A percentile compares a stretch with the other conserved stretches of the same genome.
phyloP scores from a whole-genome alignment of 2,329 filamentous ascomycete species.

The Trichoderma koningiopsis region DNA sequence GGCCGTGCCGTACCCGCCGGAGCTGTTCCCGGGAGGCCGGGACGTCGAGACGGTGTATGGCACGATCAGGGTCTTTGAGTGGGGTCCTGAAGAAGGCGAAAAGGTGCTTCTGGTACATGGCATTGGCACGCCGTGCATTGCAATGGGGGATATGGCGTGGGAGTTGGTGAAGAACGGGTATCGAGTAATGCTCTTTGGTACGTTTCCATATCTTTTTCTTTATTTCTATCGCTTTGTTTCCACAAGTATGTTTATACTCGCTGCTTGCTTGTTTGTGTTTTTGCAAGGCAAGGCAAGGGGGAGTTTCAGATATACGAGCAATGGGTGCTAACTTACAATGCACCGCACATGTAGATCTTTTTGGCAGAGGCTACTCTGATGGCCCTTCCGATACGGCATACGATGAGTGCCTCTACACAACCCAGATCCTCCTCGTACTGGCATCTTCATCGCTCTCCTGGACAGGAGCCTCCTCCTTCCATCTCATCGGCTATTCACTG shows the following conservation, averaged over 20 bases:
- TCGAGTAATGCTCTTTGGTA: conserved; percentile 77
- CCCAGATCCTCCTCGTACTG: conserved; percentile 67
- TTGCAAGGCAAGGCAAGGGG: not conserved
- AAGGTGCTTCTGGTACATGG: conserved; percentile 79
- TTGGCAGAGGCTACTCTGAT: conserved; percentile 77
- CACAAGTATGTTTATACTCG: not conserved
- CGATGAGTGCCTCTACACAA: conserved; percentile 64
- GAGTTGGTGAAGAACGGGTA: conserved; percentile 66
- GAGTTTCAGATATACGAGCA: not conserved
- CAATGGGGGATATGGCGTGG: conserved; percentile 66
- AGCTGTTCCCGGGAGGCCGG: conserved; percentile 68
- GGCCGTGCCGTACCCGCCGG: conserved; percentile 64
- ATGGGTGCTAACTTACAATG: not conserved
- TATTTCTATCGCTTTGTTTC: not conserved
- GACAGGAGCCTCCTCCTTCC: conserved; percentile 60
- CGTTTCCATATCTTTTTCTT: conserved; percentile 34
- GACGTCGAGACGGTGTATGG: conserved; percentile 73
- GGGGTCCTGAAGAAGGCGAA: conserved; percentile 70
- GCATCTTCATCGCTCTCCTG: conserved; percentile 63
- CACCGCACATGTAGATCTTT: conserved; percentile 58
- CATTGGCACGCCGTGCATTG: conserved; percentile 75
- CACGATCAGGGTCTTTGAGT: conserved; percentile 74
- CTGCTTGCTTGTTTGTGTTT: not conserved
- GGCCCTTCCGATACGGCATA: conserved; percentile 61
- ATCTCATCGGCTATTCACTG: conserved; percentile 76